Percentiles rank a stretch among this genome's conserved stretches.
Conservation (phyloP, 306 rosid genomes). For the Medicago lupulina region DNA sequence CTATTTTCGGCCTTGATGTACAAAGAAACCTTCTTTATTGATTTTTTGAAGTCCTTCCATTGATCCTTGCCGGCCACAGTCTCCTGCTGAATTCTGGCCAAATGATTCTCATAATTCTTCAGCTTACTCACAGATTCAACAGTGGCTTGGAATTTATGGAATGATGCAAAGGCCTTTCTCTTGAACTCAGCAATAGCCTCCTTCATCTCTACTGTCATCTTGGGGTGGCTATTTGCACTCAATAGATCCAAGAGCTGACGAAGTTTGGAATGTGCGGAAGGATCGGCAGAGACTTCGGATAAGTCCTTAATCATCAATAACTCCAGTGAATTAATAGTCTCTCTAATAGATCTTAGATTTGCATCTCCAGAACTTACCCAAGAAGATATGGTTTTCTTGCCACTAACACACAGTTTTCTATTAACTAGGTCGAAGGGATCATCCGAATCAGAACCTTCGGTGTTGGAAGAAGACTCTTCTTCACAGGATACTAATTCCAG, state of each 20-base stretch:
- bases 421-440: background rate
- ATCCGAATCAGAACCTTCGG: constrained; percentile 21
- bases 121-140: constrained; percentile 5
- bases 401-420: background rate
- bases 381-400: background rate
- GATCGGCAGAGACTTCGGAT: constrained; percentile 29
- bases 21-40: constrained; percentile 4
- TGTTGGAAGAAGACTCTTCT: background rate
- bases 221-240: constrained; percentile 10
- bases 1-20: background rate
- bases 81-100: constrained; percentile 9
- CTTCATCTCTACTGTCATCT: background rate
- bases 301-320: constrained; percentile 17
- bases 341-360: background rate
- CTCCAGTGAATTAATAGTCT: background rate
- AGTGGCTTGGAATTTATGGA: background rate
- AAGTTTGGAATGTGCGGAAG: background rate
- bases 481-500: background rate
- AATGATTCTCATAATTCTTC: constrained; percentile 4
- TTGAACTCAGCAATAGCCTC: background rate
- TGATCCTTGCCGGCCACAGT: background rate
- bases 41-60: background rate
- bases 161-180: background rate
- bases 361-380: background rate
- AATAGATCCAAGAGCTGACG: background rate